These are phyloP conservation scores for Angophora floribunda DNA, from an alignment of 345 rosid species.

Conservation along the genomic window DNA sequence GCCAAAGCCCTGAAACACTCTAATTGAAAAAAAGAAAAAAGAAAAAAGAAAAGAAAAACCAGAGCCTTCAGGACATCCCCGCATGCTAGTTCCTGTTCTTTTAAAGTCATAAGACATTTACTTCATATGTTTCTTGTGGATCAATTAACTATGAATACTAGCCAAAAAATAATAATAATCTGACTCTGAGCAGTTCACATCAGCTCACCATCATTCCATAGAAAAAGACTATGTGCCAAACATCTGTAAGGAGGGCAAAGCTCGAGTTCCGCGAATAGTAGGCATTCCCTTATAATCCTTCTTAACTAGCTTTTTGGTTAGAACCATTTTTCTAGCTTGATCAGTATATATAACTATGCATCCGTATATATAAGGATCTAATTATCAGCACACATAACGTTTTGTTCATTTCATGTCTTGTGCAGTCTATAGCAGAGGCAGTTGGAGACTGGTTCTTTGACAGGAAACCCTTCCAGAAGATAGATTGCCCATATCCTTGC, in stretches of 20 bases:
- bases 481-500: conserved; percentile 97
- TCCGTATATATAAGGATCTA: background rate
- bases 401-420: conserved; percentile 7
- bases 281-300: background rate
- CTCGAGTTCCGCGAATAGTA: background rate
- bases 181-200: background rate
- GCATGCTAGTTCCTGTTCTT: background rate
- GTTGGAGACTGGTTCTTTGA: conserved; percentile 90
- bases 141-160: background rate
- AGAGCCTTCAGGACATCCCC: background rate
- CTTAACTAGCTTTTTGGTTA: background rate
- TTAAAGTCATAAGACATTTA: background rate
- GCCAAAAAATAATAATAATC: background rate
- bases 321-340: background rate
- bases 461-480: conserved; percentile 53
- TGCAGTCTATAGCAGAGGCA: conserved; percentile 80
- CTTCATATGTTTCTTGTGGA: background rate
- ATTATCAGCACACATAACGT: background rate
- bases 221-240: background rate
- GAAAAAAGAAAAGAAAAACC: no score
- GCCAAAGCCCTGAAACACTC: background rate
- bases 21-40: background rate
- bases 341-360: background rate
- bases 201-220: background rate
- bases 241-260: background rate